These are phyloP conservation scores for Casaregolazyma suthepensis DNA, from an alignment of 1,139 yeast species.

Conservation along the genomic window DNA sequence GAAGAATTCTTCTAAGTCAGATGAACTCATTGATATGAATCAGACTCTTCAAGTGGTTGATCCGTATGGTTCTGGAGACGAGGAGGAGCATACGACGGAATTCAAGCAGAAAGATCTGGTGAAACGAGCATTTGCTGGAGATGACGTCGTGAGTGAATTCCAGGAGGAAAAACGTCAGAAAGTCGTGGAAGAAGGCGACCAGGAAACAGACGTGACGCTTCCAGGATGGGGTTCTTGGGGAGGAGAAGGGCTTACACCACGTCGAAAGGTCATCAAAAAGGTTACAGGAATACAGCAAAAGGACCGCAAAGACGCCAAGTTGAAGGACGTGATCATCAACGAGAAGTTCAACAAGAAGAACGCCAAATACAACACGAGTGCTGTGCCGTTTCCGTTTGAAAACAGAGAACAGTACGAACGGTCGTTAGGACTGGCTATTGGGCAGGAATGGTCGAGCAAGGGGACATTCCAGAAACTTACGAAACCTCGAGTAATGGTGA, in stretches of 20 bases:
- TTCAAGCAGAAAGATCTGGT: conserved; percentile 80
- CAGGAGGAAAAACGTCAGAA: conserved; percentile 63
- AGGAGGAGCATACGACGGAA: conserved; percentile 34
- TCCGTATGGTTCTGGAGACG: conserved; percentile 32
- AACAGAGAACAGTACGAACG: conserved; percentile 91
- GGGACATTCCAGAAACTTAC: conserved; percentile 81
- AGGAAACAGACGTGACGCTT: conserved; percentile 73
- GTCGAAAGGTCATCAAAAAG: conserved; percentile 53
- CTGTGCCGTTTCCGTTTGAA: conserved; percentile 92
- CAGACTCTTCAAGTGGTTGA: conserved; percentile 41
- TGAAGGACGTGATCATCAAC: conserved; percentile 80
- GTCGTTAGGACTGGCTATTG: conserved; percentile 90
- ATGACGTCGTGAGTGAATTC: conserved; percentile 78
- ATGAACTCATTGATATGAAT: conserved; percentile 45
- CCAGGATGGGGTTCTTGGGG: conserved; percentile 81
- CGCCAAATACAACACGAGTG: conserved; percentile 73
- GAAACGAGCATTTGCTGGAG: conserved; percentile 94
- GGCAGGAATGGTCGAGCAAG: conserved; percentile 93
- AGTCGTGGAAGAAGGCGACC: conserved; percentile 77
- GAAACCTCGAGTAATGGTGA: conserved; percentile 81
- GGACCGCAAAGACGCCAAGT: conserved; percentile 69
- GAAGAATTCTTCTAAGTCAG: conserved; percentile 27
- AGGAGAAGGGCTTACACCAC: conserved; percentile 36
- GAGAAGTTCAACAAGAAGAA: conserved; percentile 82
- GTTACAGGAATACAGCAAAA: conserved; percentile 68